Evolutionary conservation across 2,329 filamentous ascomycete genomes (phyloP), one percentile per base, ranked within the genome.

Genomic region (Colletotrichum sp.): DNA sequence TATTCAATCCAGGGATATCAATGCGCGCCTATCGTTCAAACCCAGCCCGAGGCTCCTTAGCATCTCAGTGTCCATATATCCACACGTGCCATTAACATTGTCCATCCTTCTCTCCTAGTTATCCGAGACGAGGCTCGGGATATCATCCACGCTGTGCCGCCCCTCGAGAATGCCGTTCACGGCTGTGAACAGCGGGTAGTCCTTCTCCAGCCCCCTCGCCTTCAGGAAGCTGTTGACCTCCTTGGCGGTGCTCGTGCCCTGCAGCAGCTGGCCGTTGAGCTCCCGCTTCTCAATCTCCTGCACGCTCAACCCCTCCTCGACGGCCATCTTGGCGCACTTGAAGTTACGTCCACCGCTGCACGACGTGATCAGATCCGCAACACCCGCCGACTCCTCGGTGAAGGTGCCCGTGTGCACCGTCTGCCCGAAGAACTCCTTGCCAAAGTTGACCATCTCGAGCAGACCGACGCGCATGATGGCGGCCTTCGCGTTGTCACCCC

Each of bases 401-500:
- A 99, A 99, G 0, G 97, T 99, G 73, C 91, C 92, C 12, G 94
- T 92, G 78, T 94, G 91, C 30, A 97, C 93, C 1, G 94, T 95
- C 81, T 96, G 91, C 21, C 92, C 92, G 84, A 99, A 99, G 89
- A 99, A 99, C 80, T 94, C 92, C 85, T 96, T 95, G 79, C 96
- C 96, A 80, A 99, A 99, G 83, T 95, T 94, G 81, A 99, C 95
- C 94, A 98, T 98, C 87, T 99, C 97, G 80, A 98, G 90, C 62
- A 99, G 92, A 9, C 97, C 97, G 24, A 99, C 94, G 57, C 97
- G 95, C 95, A 99, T 99, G 77, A 99, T 93, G 62, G 97, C 97
- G n/a, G 97, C 96, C 88, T 99, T 99, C 79, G 96, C 96, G 80
- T 99, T 99, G 88, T 99, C 96, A 82, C 97, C 97, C 96, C 97